These are phyloP conservation scores for Fusarium abutilonis DNA, from an alignment of 2,329 filamentous ascomycete species.

Conservation along the genomic window DNA sequence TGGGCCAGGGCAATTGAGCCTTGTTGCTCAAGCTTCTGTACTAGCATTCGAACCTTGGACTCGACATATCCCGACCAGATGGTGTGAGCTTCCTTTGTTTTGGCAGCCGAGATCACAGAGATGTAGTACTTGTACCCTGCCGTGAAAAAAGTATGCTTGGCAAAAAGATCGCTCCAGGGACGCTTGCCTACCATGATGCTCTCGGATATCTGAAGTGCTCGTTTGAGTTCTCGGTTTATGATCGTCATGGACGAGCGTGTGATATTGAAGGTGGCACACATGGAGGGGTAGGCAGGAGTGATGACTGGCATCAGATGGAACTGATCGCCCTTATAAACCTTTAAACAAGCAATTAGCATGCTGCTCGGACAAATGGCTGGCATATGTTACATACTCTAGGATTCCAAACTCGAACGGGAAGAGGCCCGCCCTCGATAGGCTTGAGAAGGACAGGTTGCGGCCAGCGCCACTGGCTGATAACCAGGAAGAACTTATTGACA, in stretches of 20 bases:
- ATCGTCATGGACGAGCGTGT: conserved; percentile 85
- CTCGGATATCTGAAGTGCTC: conserved; percentile 79
- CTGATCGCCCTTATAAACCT: conserved; percentile 82
- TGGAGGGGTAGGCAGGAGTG: conserved; percentile 95
- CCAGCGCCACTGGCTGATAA: conserved; percentile 93
- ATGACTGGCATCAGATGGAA: conserved; percentile 98
- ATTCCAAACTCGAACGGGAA: conserved; percentile 93
- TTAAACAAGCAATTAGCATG: conserved; percentile 9
- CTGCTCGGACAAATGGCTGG: neutral
- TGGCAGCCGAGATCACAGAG: conserved; percentile 83
- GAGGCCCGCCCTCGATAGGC: conserved; percentile 80
- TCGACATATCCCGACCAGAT: conserved; percentile 93
- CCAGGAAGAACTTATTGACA: conserved; percentile 91
- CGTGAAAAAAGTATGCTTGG: conserved; percentile 93
- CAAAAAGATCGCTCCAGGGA: conserved; percentile 88
- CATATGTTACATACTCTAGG: conserved; percentile 70
- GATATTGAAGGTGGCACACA: conserved; percentile 97
- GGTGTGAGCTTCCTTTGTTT: conserved; percentile 83
- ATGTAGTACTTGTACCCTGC: conserved; percentile 95
- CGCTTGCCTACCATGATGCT: conserved; percentile 80
- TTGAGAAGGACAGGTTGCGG: conserved; percentile 93
- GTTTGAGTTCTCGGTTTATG: conserved; percentile 82
- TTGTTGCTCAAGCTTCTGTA: conserved; percentile 83
- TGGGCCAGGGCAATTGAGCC: conserved; percentile 83
- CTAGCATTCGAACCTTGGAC: conserved; percentile 88